Evolutionary conservation across 805 yeast species (phyloP), one percentile per base, ranked within the genome.

Genomic region (Barnettozyma californica): DNA sequence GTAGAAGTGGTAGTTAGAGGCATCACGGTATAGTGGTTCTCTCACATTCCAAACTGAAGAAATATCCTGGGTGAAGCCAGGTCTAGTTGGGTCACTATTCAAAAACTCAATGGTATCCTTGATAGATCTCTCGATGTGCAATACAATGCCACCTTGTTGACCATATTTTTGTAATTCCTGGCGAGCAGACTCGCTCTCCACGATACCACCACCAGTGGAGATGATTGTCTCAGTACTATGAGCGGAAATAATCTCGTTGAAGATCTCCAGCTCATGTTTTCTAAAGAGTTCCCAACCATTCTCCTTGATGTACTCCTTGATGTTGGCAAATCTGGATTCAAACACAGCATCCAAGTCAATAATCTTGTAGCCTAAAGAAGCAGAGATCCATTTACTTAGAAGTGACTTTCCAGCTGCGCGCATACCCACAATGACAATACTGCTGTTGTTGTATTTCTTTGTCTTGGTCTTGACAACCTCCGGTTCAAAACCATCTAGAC

Each of bases 381-480:
- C 67, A 9, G 96, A 83, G 56, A 87, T 80, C 84, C 95, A 85
- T 53, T 78, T 75, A 38, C 96, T 83, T 59, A 90, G 75, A 1
- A 96, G 84, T 4, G 95, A 80, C 68, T 94, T 94, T 19, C 99
- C 99, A 20, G 97, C 96, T 18, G 97, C 99, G 65, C 99, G 80
- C 99, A 94, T 94, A 39, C 99, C 99, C 63, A 94, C 85, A 36
- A 92, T 77, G 43, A 90, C 77, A 48, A 91, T 79, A 54, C 74
- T 76, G 44, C 71, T 66, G 36, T 72, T 77, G 53, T 76, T 77
- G 26, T 61, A 59, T 20, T 52, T 50, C 47, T 53, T 51, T 26
- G 57, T 55, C 10, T 57, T 47, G 21, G 56, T 51, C 7, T 53
- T 50, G 26, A 48, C 49, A 14, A 48, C 44, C n/a, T 54, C 51